Evolutionary conservation across 148 eudicot genomes (phyloP), one percentile per base, ranked within the genome.

Genomic region (Fagopyrum tataricum): DNA sequence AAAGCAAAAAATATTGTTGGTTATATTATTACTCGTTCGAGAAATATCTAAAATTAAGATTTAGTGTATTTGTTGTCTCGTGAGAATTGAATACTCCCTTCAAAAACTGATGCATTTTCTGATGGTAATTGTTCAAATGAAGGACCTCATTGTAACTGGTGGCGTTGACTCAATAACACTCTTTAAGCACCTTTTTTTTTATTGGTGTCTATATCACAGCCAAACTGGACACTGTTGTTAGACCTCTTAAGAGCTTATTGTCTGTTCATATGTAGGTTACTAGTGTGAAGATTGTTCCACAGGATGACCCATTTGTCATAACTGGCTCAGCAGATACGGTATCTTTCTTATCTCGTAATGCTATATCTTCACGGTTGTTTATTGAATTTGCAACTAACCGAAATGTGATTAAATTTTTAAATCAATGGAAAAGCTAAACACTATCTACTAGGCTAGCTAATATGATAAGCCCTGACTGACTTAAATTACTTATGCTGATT

Each of bases 291-390:
- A 78, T 91, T 81, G 88, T 82, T 46, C 87, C 86, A n/a, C 82
- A 89, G 64, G 92, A 87, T 64, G 91, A 88, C 23, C 51, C 74
- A 59, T 44, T 91, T 18, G 89, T 94, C n/a, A 85, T 94, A 73
- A 89, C 91, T 41, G 93, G 93, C 55, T 94, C 98, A 26, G 96
- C 97, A 40, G 98, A 94, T 80, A 94, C 90, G 93, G 98, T 91
- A 72, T 41, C 67, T 20, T 62, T 31, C 67, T 44, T 67, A 62
- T 76, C 18, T 44, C 46, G 31, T 62, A 8, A 7, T 14, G 71
- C 18, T 55, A 8, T n/a, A n/a, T n/a, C n/a, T n/a, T n/a, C n/a
- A n/a, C n/a, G n/a, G n/a, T n/a, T n/a, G n/a, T n/a, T n/a, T n/a
- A n/a, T n/a, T n/a, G n/a, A n/a, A n/a, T n/a, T n/a, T n/a, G n/a